Evolutionary conservation across 2,329 filamentous ascomycete genomes (phyloP).

Genomic region (Aspergillus niger): DNA sequence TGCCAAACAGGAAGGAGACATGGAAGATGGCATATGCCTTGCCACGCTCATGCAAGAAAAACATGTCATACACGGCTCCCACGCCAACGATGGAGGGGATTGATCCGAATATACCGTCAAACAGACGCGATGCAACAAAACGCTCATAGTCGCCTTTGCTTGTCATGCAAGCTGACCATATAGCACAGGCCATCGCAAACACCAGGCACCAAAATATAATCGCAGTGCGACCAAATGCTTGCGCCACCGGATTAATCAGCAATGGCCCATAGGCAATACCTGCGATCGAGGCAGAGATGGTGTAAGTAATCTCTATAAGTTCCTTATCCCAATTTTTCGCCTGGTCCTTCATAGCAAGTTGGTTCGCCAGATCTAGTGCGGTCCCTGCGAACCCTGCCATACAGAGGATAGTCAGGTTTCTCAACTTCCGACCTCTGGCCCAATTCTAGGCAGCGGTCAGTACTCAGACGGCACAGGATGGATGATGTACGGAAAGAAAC

Average conservation of each 20-base stretch:
- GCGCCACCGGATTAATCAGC: not conserved
- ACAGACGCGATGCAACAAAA: slow-evolving; percentile 2
- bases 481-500: no score
- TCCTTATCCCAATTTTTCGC: not conserved
- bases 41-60: slow-evolving; percentile 4
- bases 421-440: not conserved
- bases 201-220: not conserved
- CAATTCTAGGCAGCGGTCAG: not conserved
- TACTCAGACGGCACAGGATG: not conserved
- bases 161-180: slow-evolving; percentile 3
- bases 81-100: not conserved
- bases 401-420: slow-evolving; percentile 1
- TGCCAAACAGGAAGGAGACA: not conserved
- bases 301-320: not conserved
- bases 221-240: not conserved
- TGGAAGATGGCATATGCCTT: slow-evolving; percentile 1
- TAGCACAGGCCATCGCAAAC: slow-evolving; percentile 3
- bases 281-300: not conserved
- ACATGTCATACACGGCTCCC: slow-evolving; percentile 1
- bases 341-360: slow-evolving; percentile 1
- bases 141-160: not conserved
- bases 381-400: slow-evolving; percentile 1
- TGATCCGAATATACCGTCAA: slow-evolving; percentile 1
- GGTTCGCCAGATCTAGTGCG: not conserved
- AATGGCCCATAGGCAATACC: slow-evolving; percentile 1